Conservation (phyloP, 2,329 filamentous ascomycete genomes). For the Ceratocystis albifundus region DNA sequence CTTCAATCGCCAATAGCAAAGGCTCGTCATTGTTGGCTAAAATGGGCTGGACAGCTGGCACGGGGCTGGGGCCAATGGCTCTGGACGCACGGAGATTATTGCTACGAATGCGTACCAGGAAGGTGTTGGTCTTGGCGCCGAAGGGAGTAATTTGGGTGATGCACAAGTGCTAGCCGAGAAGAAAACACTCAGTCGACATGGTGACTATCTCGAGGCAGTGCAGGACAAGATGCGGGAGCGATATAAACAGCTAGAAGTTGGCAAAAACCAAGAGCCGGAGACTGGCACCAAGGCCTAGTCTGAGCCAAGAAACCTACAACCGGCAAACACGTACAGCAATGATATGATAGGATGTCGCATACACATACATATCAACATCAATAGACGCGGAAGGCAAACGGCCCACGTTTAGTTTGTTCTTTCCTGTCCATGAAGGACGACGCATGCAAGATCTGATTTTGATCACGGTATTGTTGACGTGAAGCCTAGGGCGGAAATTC, state of each 20-base stretch:
- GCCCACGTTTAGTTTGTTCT: no score
- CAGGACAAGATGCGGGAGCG: conserved; percentile 56
- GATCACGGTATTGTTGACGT: background rate
- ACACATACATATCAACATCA: background rate
- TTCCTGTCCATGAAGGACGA: no score
- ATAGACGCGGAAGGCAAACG: background rate
- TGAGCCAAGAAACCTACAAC: background rate
- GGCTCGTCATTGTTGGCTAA: conserved; percentile 58
- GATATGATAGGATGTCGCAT: background rate
- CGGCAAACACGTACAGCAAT: background rate
- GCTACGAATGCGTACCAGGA: conserved; percentile 53
- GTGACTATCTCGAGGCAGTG: conserved; percentile 51
- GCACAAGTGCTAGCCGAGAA: conserved; percentile 51
- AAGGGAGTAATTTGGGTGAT: conserved; percentile 58
- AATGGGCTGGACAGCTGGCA: conserved; percentile 59
- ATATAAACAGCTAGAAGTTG: conserved; percentile 42
- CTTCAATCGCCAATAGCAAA: conserved; percentile 38
- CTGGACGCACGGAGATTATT: conserved; percentile 53
- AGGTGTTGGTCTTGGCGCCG: conserved; percentile 58
- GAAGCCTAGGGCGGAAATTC: background rate
- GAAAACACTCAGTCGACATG: conserved; percentile 48
- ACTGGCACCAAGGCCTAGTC: background rate
- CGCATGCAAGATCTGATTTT: background rate
- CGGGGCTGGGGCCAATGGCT: conserved; percentile 53
- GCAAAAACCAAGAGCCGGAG: background rate